Evolutionary conservation across 2,329 filamentous ascomycete species (phyloP).

Genomic region (Amesomyces nigricolor): DNA sequence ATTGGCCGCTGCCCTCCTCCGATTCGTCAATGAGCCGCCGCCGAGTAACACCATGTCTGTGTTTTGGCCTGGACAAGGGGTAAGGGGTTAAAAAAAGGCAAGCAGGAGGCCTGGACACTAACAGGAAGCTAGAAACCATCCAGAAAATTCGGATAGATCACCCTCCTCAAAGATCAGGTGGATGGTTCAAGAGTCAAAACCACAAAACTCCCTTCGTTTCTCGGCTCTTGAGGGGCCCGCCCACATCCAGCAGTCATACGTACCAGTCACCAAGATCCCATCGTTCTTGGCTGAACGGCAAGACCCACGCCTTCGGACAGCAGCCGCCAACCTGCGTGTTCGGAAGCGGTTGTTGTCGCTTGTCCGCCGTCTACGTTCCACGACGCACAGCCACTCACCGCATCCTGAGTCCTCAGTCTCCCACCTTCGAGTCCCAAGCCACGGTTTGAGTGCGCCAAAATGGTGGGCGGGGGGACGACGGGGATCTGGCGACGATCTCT

Average conservation of each 20-base stretch:
- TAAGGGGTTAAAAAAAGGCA: no score
- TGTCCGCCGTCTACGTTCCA: slow-evolving; percentile 1
- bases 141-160: no score
- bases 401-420: neutral
- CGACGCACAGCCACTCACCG: slow-evolving; percentile 7
- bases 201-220: no score
- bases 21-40: no score
- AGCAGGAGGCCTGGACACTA: no score
- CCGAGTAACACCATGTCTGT: no score
- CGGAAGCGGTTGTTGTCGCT: neutral
- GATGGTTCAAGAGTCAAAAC: no score
- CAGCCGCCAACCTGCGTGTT: neutral
- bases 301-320: neutral
- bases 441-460: neutral
- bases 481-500: neutral
- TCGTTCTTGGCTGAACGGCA: neutral
- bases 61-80: no score
- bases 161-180: no score
- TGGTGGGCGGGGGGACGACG: neutral
- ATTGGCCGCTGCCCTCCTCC: no score
- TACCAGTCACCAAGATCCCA: neutral
- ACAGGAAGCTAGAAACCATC: no score
- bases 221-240: no score
- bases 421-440: neutral
- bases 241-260: neutral